A percentile compares a stretch with the other conserved stretches of the same genome.
phyloP scores from a whole-genome alignment of 441 rosid genomes.

The Codiaeum variegatum region DNA sequence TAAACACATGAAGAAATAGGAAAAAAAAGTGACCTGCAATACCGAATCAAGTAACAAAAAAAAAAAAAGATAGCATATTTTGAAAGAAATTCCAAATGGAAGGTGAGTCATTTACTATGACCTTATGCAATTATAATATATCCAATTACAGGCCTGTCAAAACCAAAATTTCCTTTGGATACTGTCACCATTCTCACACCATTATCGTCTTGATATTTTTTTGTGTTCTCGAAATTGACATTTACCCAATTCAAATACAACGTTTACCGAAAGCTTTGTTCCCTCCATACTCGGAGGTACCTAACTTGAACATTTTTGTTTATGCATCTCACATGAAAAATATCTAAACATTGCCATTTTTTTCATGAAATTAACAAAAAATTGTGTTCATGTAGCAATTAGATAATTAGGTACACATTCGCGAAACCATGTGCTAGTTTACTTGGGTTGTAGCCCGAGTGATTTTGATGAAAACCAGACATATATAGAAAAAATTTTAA shows the following conservation, averaged over 20 bases:
- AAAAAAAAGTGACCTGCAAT: not conserved
- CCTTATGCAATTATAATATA: not conserved
- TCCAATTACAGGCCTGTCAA: constrained; percentile 7
- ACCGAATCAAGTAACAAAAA: not conserved
- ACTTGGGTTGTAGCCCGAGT: no score
- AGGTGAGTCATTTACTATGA: not conserved
- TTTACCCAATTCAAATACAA: constrained; percentile 30
- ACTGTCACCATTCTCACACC: not conserved
- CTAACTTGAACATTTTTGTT: constrained; percentile 34
- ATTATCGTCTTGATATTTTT: not conserved
- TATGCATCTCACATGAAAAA: constrained; percentile 27
- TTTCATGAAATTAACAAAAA: not conserved
- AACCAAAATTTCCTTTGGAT: constrained; percentile 8
- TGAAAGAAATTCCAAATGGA: not conserved
- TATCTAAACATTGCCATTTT: constrained; percentile 9
- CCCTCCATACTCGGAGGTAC: constrained; percentile 24
- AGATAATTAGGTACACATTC: not conserved
- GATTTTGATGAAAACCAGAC: no score
- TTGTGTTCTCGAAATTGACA: constrained; percentile 24
- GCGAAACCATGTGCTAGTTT: no score
- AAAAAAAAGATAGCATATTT: not conserved
- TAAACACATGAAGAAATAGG: not conserved
- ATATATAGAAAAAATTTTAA: no score
- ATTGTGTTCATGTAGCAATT: not conserved
- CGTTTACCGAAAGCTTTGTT: constrained; percentile 37